A percentile compares a stretch with the other conserved stretches of the same genome.
These are phyloP conservation scores for Aspergillus bertholletiae DNA, from an alignment of 495 filamentous ascomycete species.

Conservation along the genomic window DNA sequence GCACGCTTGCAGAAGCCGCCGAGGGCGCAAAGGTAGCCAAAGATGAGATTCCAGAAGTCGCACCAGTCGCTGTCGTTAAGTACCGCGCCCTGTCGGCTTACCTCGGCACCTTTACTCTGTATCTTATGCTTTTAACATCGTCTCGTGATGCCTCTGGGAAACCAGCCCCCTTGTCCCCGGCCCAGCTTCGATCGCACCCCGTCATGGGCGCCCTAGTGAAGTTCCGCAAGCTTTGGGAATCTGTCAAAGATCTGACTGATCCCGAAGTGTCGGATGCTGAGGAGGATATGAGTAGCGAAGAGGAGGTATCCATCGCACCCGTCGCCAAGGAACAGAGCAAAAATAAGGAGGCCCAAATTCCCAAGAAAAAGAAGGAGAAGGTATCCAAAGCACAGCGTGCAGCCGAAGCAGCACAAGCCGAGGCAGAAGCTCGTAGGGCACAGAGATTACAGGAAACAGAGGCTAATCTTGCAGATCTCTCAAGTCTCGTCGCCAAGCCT, in stretches of 20 bases:
- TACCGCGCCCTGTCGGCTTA: slow-evolving; percentile 76
- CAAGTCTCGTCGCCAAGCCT: slow-evolving; percentile 35
- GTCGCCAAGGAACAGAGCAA: slow-evolving; percentile 22
- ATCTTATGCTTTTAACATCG: slow-evolving; percentile 86
- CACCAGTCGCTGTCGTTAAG: slow-evolving; percentile 62
- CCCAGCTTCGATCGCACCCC: slow-evolving; percentile 77
- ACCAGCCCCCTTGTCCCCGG: slow-evolving; percentile 55
- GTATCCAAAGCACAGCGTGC: slow-evolving; percentile 49
- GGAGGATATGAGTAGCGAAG: not conserved
- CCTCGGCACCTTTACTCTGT: slow-evolving; percentile 81
- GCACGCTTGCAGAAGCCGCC: slow-evolving; percentile 52
- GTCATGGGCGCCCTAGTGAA: slow-evolving; percentile 82
- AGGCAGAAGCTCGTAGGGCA: slow-evolving; percentile 51
- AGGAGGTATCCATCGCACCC: slow-evolving; percentile 14
- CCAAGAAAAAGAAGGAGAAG: slow-evolving; percentile 37
- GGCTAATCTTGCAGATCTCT: slow-evolving; percentile 68
- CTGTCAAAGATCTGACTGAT: slow-evolving; percentile 54
- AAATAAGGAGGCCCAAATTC: slow-evolving; percentile 30
- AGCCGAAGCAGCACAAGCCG: slow-evolving; percentile 47
- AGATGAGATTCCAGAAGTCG: slow-evolving; percentile 25
- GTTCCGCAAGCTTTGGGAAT: slow-evolving; percentile 76
- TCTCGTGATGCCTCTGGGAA: slow-evolving; percentile 49
- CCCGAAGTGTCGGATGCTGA: slow-evolving; percentile 23
- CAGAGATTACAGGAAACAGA: slow-evolving; percentile 55
- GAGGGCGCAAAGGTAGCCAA: slow-evolving; percentile 45